Conservation (phyloP, 108 stramenopile genomes). For the Aurantiochytrium sp. region DNA sequence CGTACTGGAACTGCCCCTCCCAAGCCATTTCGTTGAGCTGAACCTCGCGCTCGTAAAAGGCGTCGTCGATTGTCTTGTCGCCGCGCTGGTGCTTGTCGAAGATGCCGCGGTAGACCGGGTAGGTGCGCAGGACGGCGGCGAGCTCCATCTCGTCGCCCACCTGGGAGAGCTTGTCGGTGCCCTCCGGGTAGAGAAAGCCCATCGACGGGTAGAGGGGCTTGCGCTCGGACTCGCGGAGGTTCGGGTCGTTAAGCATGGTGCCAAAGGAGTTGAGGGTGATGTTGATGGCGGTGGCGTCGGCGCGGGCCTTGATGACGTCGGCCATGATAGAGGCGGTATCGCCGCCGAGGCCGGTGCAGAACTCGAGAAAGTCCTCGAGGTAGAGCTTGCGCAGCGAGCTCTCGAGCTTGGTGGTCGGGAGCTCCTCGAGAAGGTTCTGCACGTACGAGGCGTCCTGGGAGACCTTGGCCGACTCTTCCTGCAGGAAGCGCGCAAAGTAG, state of each 20-base stretch:
- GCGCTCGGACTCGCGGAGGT: slow-evolving; percentile 77
- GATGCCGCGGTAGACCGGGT: slow-evolving; percentile 82
- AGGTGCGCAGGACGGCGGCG: slow-evolving; percentile 69
- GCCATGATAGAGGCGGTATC: slow-evolving; percentile 92
- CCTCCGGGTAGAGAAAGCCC: slow-evolving; percentile 92
- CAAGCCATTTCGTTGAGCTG: slow-evolving; percentile 90
- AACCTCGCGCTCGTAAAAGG: slow-evolving; percentile 95
- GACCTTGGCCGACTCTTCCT: slow-evolving; percentile 59
- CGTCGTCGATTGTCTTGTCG: slow-evolving; percentile 90
- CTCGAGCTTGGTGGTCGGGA: slow-evolving; percentile 97
- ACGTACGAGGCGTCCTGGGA: slow-evolving; percentile 54
- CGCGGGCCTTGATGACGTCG: slow-evolving; percentile 84
- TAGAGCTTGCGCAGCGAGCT: slow-evolving; percentile 94
- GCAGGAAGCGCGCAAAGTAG: slow-evolving; percentile 86
- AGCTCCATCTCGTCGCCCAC: slow-evolving; percentile 83
- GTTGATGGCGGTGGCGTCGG: slow-evolving; percentile 95
- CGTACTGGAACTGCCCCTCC: slow-evolving; percentile 98
- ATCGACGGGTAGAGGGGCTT: slow-evolving; percentile 91
- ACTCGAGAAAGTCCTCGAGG: slow-evolving; percentile 89
- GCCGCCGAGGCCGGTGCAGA: slow-evolving; percentile 76
- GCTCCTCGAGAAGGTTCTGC: slow-evolving; percentile 88
- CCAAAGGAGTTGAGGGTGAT: slow-evolving; percentile 97
- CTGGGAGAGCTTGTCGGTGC: slow-evolving; percentile 80
- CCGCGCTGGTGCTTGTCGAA: slow-evolving; percentile 78
- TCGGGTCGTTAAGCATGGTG: slow-evolving; percentile 76